These are phyloP conservation scores for Fusarium sacchari DNA, from an alignment of 2,329 filamentous ascomycete genomes.

Conservation along the genomic window DNA sequence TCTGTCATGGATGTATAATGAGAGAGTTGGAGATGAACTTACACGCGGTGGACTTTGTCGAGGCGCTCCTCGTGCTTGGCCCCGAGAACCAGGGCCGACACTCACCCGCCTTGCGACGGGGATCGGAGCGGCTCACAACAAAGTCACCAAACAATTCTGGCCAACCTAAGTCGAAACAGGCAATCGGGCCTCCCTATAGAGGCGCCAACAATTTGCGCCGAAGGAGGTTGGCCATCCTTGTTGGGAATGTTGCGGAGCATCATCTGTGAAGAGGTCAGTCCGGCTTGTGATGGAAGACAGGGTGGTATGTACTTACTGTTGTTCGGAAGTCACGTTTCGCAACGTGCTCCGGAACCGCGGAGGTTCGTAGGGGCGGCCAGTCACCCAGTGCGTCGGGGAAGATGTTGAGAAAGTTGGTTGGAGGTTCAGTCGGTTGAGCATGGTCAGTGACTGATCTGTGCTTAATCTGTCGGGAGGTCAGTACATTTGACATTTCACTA, in stretches of 20 bases:
- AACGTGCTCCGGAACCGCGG: background rate
- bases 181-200: conserved; percentile 58
- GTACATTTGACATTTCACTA: background rate
- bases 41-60: no score
- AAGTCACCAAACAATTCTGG: background rate
- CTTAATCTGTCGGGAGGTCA: conserved; percentile 62
- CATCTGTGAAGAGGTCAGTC: background rate
- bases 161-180: background rate
- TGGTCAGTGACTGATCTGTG: conserved; percentile 74
- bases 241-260: conserved; percentile 97
- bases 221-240: conserved; percentile 81
- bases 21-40: no score
- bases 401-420: background rate
- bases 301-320: conserved; percentile 63
- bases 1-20: no score
- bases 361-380: background rate
- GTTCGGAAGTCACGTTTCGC: conserved; percentile 78
- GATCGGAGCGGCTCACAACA: background rate
- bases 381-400: background rate
- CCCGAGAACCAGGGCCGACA: background rate
- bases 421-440: background rate
- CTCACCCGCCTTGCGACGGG: background rate
- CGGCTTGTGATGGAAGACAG: background rate
- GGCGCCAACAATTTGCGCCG: conserved; percentile 79
- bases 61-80: no score